Percentiles rank a stretch among this genome's conserved stretches.
phyloP scores from a whole-genome alignment of 257 asterid genomes.

The Apocynum venetum region DNA sequence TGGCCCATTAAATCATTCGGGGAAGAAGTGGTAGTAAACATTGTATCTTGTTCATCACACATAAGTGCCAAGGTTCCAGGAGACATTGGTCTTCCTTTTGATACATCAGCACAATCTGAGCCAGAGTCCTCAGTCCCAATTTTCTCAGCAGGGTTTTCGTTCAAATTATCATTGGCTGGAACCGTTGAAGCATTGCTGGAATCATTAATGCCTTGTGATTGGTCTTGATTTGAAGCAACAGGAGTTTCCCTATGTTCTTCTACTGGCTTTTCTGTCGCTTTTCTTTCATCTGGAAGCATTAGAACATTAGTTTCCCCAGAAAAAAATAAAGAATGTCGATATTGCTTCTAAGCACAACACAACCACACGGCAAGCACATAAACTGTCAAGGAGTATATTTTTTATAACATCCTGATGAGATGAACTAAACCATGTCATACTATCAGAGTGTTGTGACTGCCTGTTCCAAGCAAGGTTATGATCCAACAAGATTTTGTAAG shows the following conservation, averaged over 20 bases:
- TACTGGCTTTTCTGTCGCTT: conserved; percentile 40
- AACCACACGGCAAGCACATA: background rate
- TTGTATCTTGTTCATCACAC: conserved; percentile 86
- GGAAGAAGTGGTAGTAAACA: conserved; percentile 56
- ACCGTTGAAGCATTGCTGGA: conserved; percentile 33
- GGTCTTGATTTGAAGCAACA: conserved; percentile 41
- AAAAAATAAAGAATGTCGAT: background rate
- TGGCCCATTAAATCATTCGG: conserved; percentile 42
- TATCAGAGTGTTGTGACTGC: background rate
- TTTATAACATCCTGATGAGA: background rate
- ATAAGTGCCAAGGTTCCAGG: conserved; percentile 94
- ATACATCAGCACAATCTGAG: conserved; percentile 57
- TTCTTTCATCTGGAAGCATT: conserved; percentile 46
- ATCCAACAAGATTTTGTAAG: background rate
- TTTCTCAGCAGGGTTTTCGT: conserved; percentile 43
- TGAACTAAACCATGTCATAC: background rate
- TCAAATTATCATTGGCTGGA: conserved; percentile 26
- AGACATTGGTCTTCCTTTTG: conserved; percentile 79
- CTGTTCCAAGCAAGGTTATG: background rate
- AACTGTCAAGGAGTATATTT: background rate
- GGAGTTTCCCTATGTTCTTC: conserved; percentile 47
- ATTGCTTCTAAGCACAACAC: background rate
- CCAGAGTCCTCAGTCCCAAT: conserved; percentile 40
- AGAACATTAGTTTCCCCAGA: background rate
- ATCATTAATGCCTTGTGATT: conserved; percentile 42